Conservation (phyloP, 139 green algal species). For the Diplosphaera chodatii region DNA sequence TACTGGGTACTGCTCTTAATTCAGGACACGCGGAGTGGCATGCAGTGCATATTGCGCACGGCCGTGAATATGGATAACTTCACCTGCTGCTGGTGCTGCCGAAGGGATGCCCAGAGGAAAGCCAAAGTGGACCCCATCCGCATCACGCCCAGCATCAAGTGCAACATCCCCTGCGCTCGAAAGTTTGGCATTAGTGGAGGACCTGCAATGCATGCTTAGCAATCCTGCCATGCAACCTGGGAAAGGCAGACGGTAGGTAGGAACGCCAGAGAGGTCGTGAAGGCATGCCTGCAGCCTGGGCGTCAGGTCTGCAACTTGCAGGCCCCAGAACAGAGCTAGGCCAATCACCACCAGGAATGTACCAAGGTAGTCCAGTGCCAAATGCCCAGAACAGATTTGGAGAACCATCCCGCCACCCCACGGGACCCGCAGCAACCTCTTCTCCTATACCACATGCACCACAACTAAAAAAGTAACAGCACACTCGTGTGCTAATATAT, state of each 20-base stretch:
- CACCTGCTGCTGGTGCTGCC: too few relatives aligned
- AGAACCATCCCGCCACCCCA: conserved; percentile 18
- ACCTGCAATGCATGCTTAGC: too few relatives aligned
- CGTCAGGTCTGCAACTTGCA: conserved; percentile 34
- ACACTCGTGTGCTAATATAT: too few relatives aligned
- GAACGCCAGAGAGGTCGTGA: too few relatives aligned
- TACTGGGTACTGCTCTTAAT: too few relatives aligned
- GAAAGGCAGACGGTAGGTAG: too few relatives aligned
- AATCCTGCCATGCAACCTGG: too few relatives aligned
- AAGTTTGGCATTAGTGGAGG: too few relatives aligned
- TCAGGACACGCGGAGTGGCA: too few relatives aligned
- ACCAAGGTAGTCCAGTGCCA: conserved; percentile 70
- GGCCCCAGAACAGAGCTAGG: conserved; percentile 44
- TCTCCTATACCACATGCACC: neutral
- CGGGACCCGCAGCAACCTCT: conserved; percentile 2
- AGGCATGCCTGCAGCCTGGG: conserved; percentile 6
- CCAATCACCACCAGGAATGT: conserved; percentile 56
- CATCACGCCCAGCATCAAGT: conserved; percentile 64
- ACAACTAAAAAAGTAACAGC: too few relatives aligned
- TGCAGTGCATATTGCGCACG: too few relatives aligned
- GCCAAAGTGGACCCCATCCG: conserved; percentile 56
- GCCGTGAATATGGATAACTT: too few relatives aligned
- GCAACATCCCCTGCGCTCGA: conserved; percentile 50
- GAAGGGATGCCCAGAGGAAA: conserved; percentile 59
- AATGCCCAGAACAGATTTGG: conserved; percentile 75